phyloP scores from a whole-genome alignment of 177 flowering plant species.

The Tripterygium wilfordii region DNA sequence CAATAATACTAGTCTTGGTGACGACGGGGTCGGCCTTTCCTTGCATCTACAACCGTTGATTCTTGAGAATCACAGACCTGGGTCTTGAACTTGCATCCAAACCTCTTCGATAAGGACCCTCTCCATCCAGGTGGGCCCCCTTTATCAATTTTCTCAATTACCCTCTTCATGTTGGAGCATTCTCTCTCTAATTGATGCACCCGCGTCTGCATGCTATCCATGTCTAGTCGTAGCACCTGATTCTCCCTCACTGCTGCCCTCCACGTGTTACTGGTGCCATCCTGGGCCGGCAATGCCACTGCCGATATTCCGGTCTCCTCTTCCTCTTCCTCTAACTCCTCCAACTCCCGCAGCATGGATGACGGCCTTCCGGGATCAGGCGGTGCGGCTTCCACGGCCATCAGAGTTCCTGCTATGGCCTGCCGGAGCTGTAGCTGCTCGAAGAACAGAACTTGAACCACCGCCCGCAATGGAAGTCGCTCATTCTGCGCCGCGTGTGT shows the following conservation, averaged over 20 bases:
- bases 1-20: constrained; percentile 6
- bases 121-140: constrained; percentile 35
- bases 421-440: constrained; percentile 97
- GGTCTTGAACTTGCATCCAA: constrained; percentile 92
- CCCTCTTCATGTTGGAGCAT: constrained; percentile 81
- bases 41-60: constrained; percentile 41
- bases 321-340: constrained; percentile 15
- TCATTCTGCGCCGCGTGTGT: constrained; percentile 99
- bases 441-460: constrained; percentile 92
- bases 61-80: constrained; percentile 97
- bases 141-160: constrained; percentile 67
- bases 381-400: constrained; percentile 36
- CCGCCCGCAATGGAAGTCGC: constrained; percentile 81
- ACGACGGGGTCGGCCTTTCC: constrained; percentile 20
- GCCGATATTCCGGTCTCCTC: constrained; percentile 5
- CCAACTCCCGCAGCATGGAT: constrained; percentile 11
- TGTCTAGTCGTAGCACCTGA: constrained; percentile 80
- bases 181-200: constrained; percentile 88
- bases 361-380: constrained; percentile 28
- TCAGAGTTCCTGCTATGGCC: constrained; percentile 72
- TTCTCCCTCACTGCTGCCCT: constrained; percentile 74
- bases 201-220: constrained; percentile 93
- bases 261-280: constrained; percentile 27
- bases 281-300: constrained; percentile 2
- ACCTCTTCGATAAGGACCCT: constrained; percentile 37